Percentiles rank a stretch among this genome's conserved stretches.
phyloP scores from a whole-genome alignment of 495 filamentous ascomycete genomes.

The Penicillium malachiteum region DNA sequence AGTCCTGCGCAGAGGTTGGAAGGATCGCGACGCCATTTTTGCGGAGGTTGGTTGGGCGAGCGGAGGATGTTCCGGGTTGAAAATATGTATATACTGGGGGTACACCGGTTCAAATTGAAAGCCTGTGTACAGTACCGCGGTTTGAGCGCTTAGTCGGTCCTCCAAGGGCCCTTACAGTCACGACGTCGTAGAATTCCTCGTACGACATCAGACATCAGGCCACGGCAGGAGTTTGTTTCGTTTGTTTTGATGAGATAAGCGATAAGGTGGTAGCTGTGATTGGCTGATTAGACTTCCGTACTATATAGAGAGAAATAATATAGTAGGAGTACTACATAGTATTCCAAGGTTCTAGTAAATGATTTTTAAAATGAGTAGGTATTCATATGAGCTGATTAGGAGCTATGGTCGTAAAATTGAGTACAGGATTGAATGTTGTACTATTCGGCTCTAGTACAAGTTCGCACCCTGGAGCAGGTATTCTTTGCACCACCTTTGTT shows the following conservation, averaged over 20 bases:
- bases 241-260: conserved; percentile 32
- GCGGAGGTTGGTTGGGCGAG: conserved; percentile 1
- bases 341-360: no score
- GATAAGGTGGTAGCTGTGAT: conserved; percentile 11
- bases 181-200: not conserved
- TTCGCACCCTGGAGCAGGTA: no score
- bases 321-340: no score
- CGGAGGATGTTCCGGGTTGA: not conserved
- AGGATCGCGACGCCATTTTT: conserved; percentile 39
- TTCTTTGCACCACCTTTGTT: no score
- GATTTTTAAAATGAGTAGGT: no score
- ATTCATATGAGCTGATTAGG: no score
- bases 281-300: not conserved
- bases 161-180: not conserved
- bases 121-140: no score
- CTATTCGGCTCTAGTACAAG: no score
- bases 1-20: conserved; percentile 41
- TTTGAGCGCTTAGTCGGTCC: no score
- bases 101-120: not conserved
- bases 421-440: no score
- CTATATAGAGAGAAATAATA: no score
- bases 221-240: conserved; percentile 25
- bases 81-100: not conserved
- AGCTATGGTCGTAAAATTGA: no score
- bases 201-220: conserved; percentile 6